Percentiles rank a stretch among this genome's conserved stretches.
Conservation (phyloP, 2,329 filamentous ascomycete genomes). For the Trichoderma sp. region DNA sequence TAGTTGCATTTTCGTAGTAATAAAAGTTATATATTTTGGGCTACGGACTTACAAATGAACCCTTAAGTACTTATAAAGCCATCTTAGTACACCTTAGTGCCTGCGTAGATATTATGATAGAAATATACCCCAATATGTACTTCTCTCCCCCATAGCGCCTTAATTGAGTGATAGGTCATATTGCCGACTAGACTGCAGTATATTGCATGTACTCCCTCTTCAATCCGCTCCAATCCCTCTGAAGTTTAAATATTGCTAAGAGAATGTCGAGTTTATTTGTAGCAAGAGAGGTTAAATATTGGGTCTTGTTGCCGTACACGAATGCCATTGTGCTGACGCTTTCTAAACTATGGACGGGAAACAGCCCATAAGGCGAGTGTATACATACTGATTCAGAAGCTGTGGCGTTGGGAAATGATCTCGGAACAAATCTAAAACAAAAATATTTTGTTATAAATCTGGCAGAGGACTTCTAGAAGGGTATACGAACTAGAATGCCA, state of each 20-base stretch:
- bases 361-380: background rate
- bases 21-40: too few species aligned
- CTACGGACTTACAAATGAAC: too few species aligned
- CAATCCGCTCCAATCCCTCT: background rate
- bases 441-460: accelerated
- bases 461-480: background rate
- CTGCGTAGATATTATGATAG: too few species aligned
- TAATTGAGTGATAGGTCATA: too few species aligned
- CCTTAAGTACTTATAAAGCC: too few species aligned
- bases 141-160: too few species aligned
- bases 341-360: background rate
- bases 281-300: background rate
- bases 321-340: background rate
- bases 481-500: too few species aligned
- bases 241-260: background rate
- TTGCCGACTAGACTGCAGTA: too few species aligned
- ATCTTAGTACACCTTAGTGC: too few species aligned
- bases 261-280: background rate
- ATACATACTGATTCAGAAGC: background rate
- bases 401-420: background rate
- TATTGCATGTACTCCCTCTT: too few species aligned
- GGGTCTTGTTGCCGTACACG: background rate
- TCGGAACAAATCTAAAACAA: background rate
- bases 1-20: too few species aligned
- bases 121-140: too few species aligned